Conservation (phyloP, 148 eudicot species). For the Rhododendron simsii region DNA sequence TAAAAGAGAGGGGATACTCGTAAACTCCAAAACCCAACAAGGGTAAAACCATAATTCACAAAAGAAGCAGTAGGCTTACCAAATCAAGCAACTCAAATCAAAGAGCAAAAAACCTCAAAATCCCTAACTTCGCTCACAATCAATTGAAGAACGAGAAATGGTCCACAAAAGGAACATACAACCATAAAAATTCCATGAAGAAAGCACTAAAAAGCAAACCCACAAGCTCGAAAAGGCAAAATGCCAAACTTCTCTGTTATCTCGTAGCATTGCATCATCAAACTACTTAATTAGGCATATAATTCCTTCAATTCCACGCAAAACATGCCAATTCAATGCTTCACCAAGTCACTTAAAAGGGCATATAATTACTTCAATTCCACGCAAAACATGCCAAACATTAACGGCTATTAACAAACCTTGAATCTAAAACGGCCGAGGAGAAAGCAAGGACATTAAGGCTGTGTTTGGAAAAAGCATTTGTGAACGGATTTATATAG, state of each 20-base stretch:
- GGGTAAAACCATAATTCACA: not conserved
- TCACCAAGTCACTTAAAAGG: not conserved
- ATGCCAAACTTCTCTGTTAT: not conserved
- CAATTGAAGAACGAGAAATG: not conserved
- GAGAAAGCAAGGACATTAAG: not conserved
- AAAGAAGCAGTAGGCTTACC: conserved; percentile 2
- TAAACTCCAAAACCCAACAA: not conserved
- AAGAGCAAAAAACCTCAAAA: not conserved
- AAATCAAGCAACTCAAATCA: conserved; percentile 5
- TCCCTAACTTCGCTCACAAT: conserved; percentile 13
- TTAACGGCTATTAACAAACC: not conserved
- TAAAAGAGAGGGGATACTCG: not conserved
- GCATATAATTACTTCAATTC: not conserved
- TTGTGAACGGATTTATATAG: not conserved
- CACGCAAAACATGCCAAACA: not conserved
- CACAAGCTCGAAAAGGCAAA: conserved; percentile 12
- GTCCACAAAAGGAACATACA: not conserved
- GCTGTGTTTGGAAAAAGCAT: not conserved
- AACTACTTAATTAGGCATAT: not conserved
- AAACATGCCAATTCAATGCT: not conserved
- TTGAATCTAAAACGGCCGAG: not conserved
- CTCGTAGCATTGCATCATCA: not conserved
- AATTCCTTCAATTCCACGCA: not conserved
- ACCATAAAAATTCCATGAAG: not conserved
- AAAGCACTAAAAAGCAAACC: not conserved